A percentile compares a stretch with the other conserved stretches of the same genome.
phyloP scores from a whole-genome alignment of 371 early-diverging fungal genomes.

The Parasitella parasitica region DNA sequence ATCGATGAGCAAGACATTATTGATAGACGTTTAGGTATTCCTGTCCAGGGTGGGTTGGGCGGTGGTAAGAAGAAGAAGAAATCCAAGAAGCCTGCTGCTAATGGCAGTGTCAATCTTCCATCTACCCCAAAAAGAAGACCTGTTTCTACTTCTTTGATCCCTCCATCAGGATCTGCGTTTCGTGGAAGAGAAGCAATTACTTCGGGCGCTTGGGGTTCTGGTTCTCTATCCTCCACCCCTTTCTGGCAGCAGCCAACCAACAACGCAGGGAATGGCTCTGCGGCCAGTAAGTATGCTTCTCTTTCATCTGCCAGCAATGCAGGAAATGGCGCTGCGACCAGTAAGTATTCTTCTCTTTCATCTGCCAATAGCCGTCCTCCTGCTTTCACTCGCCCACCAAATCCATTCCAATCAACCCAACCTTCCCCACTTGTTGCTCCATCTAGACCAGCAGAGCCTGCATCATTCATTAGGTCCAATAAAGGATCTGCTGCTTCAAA shows the following conservation, averaged over 20 bases:
- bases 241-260: slow-evolving; percentile 36
- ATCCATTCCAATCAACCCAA: background rate
- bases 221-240: slow-evolving; percentile 27
- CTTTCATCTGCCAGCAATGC: background rate
- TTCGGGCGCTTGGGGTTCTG: slow-evolving; percentile 30
- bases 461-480: background rate
- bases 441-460: background rate
- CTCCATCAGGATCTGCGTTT: slow-evolving; percentile 9
- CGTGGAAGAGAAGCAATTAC: slow-evolving; percentile 1
- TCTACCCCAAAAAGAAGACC: slow-evolving; percentile 3
- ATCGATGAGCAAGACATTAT: slow-evolving; percentile 44
- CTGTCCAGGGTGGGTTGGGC: slow-evolving; percentile 18
- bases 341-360: slow-evolving; percentile 9
- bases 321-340: background rate
- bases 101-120: too few species aligned
- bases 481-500: slow-evolving; percentile 20
- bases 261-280: slow-evolving; percentile 8
- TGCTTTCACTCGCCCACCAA: background rate
- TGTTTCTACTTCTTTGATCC: background rate
- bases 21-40: slow-evolving; percentile 38
- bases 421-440: background rate
- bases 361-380: background rate
- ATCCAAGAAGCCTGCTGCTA: background rate
- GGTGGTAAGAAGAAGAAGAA: slow-evolving; percentile 24
- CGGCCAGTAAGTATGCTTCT: slow-evolving; percentile 17